Base-by-base conservation (phyloP, 78 protist genomes). In the slime mould (Dictyostelium discoideum) region DNA sequence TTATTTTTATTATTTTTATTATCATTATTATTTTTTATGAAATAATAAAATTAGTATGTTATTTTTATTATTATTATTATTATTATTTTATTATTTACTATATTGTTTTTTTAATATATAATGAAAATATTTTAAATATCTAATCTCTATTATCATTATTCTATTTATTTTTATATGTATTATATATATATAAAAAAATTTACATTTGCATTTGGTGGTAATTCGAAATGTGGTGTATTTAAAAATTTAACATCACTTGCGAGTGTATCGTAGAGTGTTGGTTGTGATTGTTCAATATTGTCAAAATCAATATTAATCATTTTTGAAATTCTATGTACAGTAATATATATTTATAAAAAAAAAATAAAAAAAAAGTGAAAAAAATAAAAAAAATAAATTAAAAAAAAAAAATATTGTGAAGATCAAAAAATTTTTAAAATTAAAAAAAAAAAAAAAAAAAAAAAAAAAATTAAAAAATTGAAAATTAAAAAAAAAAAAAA, bases 161-260 rank as follows among this genome's bases (percentile, higher is more conserved):
- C 13, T 39, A 76, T 18, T 39, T 37, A 50, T 18, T 20, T 44
- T 6, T 37, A 37, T 74, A 40, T 46, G 6, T 14, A 79, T 11
- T 32, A 6, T 14, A 4, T 73, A 14, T 37, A 11, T 26, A n/a
- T 13, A 3, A 0, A 78, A 20, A 81, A 26, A 37, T 13, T 8
- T 90, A 90, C 94, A 44, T 72, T 80, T 29, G 82, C 67, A 50
- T 63, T 81, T 72, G 92, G 92, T 37, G 94, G 94, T 72, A 90
- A 65, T 9, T 90, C 94, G 82, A 90, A 90, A 73, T 90, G 94
- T 22, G 57, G 80, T 29, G 69, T 81, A 20, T 67, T 40, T 42
- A 82, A 65, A 42, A 20, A 42, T 32, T 90, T 44, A n/a, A 90
- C 16, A 37, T 90, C 94, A 44, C 67, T 42, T 18, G 72, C 39